Base-by-base conservation (phyloP, 1,139 yeast species). In the Saccharomyces uvarum region DNA sequence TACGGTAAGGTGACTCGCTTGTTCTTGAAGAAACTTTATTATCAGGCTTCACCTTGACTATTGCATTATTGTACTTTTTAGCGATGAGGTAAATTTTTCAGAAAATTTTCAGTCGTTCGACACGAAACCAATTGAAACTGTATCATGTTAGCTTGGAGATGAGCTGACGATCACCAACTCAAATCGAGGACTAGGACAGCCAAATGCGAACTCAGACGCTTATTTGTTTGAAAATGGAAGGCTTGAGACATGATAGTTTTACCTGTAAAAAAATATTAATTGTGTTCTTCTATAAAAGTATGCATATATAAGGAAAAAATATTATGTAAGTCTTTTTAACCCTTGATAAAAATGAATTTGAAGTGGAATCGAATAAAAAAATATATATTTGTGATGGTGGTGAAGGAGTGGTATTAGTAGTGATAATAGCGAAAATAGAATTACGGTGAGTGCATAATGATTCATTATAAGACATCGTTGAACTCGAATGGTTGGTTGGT, bases 401-500 rank as follows among this genome's bases (percentile, higher is more conserved):
- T 13, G 38, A n/a, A 32, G 3, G 7, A n/a, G n/a, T 2, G 3
- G 7, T n/a, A 32, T 9, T 38, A 11, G n/a, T 19, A 9, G 44
- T 2, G 19, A 19, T 38, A 38, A 38, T 13, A 9, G 14, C 19
- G 19, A 38, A 4, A 38, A 38, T 4, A 24, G 6, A 14, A n/a
- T 24, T 4, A 16, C 29, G 16, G 26, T 4, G 21, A 16, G 14
- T 14, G 32, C 29, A 8, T 14, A 48, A 9, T 47, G 19, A 31
- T 28, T 53, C 42, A 61, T 51, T 62, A 63, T 33, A 62, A 52
- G 19, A 61, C 56, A 53, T 66, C 68, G 53, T 61, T 64, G 46
- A 66, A 61, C 16, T 66, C 68, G 47, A 65, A 62, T 7, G 61
- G 57, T 29, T 56, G 57, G 5, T 63, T 53, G 9, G 51, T 54